phyloP scores from a whole-genome alignment of 2,329 filamentous ascomycete species.

The Fusarium napiforme region DNA sequence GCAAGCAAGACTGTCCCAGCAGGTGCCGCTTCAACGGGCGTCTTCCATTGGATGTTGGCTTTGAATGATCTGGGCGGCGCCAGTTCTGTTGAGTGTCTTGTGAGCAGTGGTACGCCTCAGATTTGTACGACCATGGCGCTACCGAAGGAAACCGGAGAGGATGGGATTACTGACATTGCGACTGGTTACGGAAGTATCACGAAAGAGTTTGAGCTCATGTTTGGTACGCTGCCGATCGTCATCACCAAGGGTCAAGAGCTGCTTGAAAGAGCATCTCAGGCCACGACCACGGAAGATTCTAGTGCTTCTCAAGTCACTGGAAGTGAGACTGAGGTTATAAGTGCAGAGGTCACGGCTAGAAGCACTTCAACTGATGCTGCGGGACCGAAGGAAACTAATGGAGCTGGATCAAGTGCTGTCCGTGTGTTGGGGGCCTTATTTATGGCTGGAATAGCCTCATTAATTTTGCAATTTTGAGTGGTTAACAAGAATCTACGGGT shows the following conservation, averaged over 20 bases:
- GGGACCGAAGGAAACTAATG: background rate
- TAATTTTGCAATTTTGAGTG: background rate
- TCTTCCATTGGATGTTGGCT: conserved; percentile 9
- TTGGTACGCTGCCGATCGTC: background rate
- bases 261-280: background rate
- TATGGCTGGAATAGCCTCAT: background rate
- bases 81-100: background rate
- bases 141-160: background rate
- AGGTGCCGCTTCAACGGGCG: background rate
- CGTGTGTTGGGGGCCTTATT: background rate
- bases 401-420: background rate
- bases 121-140: background rate
- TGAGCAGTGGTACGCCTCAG: background rate
- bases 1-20: background rate
- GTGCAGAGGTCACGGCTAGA: background rate
- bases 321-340: background rate
- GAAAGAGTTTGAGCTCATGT: background rate
- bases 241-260: conserved; percentile 1
- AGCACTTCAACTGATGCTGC: background rate
- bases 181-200: background rate
- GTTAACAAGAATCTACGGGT: background rate
- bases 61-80: background rate
- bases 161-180: background rate
- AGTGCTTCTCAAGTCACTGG: background rate
- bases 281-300: background rate